phyloP scores from a whole-genome alignment of 1,284 basidiomycete genomes.

The Ganoderma lucidum region DNA sequence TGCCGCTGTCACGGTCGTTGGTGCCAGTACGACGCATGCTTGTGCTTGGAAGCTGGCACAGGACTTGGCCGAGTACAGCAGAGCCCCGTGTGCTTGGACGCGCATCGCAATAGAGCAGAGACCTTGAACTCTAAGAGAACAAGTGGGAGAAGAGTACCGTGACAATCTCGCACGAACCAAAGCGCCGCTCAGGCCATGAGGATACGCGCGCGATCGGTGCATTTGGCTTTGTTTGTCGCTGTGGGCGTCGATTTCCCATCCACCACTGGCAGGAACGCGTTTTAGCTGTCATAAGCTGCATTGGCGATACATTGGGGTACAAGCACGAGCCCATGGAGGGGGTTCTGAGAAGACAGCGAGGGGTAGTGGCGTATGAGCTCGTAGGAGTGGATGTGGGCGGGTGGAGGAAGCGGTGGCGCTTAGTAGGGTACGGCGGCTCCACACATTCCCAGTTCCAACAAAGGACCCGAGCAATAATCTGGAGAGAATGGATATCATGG shows the following conservation, averaged over 20 bases:
- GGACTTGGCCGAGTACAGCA: not conserved
- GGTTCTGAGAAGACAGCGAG: not conserved
- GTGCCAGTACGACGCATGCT: not conserved
- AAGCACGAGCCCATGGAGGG: not conserved
- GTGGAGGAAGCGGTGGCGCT: not conserved
- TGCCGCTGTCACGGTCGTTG: not conserved
- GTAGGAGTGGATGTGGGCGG: not conserved
- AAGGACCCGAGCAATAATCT: not conserved
- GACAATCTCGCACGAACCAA: too few species aligned
- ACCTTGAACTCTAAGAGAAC: not conserved
- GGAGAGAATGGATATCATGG: not conserved
- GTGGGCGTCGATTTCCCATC: slow-evolving; percentile 16
- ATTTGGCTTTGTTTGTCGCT: slow-evolving; percentile 23
- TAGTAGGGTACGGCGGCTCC: not conserved
- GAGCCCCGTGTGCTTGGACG: not conserved
- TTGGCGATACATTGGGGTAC: not conserved
- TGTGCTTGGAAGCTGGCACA: not conserved
- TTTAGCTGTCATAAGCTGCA: not conserved
- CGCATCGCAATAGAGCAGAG: not conserved
- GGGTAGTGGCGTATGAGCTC: not conserved
- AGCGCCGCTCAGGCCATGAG: slow-evolving; percentile 2
- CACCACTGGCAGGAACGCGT: not conserved
- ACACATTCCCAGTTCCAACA: not conserved
- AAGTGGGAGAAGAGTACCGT: not conserved
- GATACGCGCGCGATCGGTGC: not conserved